Evolutionary conservation across 495 filamentous ascomycete species (phyloP).

Genomic region (Penicillium pulvis): DNA sequence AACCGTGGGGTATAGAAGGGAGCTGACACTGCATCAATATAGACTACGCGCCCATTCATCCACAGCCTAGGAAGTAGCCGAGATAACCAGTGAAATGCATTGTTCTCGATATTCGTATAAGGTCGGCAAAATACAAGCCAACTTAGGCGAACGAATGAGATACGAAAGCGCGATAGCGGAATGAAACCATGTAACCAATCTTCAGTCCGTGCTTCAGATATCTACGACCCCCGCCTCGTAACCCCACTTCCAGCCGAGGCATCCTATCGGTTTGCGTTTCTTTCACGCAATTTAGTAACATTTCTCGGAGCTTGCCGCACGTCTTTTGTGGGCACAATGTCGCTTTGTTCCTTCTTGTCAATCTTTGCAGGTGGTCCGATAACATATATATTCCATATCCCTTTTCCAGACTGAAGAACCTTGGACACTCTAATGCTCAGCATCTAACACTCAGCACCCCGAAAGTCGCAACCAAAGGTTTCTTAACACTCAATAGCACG

Average conservation of each 20-base stretch:
- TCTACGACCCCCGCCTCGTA: not conserved
- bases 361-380: no score
- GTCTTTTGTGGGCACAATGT: not conserved
- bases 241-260: slow-evolving; percentile 1
- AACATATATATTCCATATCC: not conserved
- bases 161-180: not conserved
- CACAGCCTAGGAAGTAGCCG: not conserved
- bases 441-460: not conserved
- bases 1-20: no score
- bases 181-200: not conserved
- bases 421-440: no score
- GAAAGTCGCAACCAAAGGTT: not conserved
- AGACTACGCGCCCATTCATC: no score
- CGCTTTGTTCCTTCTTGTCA: not conserved
- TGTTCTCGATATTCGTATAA: no score
- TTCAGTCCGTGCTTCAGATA: not conserved
- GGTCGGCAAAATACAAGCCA: no score
- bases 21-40: no score
- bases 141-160: not conserved
- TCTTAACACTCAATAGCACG: not conserved
- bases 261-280: not conserved
- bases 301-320: not conserved
- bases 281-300: not conserved
- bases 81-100: not conserved
- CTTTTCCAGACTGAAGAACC: not conserved